Percentiles rank a stretch among this genome's conserved stretches.
These are phyloP conservation scores for Plasmodium gonderi DNA, from an alignment of 169 alveolate genomes.

Conservation along the genomic window DNA sequence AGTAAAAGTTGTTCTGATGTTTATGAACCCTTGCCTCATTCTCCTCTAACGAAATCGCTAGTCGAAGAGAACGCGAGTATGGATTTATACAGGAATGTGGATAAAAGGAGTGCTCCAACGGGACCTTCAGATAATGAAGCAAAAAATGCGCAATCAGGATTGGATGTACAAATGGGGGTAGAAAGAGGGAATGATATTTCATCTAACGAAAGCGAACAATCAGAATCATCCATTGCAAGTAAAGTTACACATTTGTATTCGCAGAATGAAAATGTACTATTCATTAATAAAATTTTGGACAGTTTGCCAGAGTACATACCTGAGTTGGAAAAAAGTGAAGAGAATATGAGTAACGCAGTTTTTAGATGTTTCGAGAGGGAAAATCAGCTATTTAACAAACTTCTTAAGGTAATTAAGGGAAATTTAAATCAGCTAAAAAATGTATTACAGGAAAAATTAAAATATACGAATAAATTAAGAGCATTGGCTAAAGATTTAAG, in stretches of 20 bases:
- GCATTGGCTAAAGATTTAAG: slow-evolving; percentile 65
- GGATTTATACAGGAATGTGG: background rate
- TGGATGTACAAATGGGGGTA: background rate
- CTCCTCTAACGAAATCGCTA: slow-evolving; percentile 19
- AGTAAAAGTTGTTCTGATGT: slow-evolving; percentile 66
- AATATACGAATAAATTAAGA: slow-evolving; percentile 72
- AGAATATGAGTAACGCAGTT: slow-evolving; percentile 91
- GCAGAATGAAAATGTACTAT: slow-evolving; percentile 79
- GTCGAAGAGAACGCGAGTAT: slow-evolving; percentile 10
- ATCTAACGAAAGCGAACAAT: slow-evolving; percentile 13
- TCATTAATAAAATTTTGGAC: slow-evolving; percentile 74
- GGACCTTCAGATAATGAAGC: background rate
- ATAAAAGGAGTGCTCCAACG: background rate
- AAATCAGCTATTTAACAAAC: slow-evolving; percentile 40
- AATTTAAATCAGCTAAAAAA: slow-evolving; percentile 70
- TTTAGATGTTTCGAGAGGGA: slow-evolving; percentile 95
- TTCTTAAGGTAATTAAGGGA: slow-evolving; percentile 34
- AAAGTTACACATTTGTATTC: slow-evolving; percentile 52
- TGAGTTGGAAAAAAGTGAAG: slow-evolving; percentile 84
- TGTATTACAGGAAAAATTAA: slow-evolving; percentile 65
- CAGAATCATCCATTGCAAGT: slow-evolving; percentile 21
- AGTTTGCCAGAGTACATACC: slow-evolving; percentile 87
- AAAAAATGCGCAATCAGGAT: background rate
- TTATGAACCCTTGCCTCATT: slow-evolving; percentile 62
- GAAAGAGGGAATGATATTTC: background rate